A percentile compares a stretch with the other conserved stretches of the same genome.
These are phyloP conservation scores for Emericellopsis cladophorae DNA, from an alignment of 2,329 filamentous ascomycete species.

Conservation along the genomic window DNA sequence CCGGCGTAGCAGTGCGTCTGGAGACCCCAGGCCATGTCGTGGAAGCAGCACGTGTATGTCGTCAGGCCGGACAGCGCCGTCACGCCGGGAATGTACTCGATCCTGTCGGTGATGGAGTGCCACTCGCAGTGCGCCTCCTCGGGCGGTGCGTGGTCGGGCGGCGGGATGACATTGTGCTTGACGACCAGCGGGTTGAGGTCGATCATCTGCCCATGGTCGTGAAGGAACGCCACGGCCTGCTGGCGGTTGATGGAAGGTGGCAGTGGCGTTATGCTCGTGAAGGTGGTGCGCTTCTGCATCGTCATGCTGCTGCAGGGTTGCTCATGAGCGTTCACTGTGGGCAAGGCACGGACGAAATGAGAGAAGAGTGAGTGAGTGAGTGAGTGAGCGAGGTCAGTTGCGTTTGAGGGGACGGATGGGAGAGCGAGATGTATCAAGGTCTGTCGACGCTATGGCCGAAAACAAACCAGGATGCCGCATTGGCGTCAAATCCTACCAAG, in stretches of 20 bases:
- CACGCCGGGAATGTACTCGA: conserved; percentile 62
- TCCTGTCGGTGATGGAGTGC: conserved; percentile 70
- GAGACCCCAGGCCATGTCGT: conserved; percentile 58
- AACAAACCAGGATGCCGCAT: too few species aligned
- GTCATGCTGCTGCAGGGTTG: conserved; percentile 6
- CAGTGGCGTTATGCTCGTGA: conserved; percentile 70
- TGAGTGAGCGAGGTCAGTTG: too few species aligned
- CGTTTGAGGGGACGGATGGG: too few species aligned
- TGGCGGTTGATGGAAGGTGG: conserved; percentile 55
- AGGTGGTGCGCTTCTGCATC: conserved; percentile 59
- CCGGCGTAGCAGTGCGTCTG: conserved; percentile 80
- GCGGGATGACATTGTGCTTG: conserved; percentile 53
- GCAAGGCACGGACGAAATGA: conserved; percentile 3
- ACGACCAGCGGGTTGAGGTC: conserved; percentile 76
- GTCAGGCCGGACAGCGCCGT: conserved; percentile 55
- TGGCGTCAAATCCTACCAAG: too few species aligned
- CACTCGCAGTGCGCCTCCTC: conserved; percentile 64
- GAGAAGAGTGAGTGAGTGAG: too few species aligned
- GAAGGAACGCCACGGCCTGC: conserved; percentile 62
- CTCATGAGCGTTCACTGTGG: neutral
- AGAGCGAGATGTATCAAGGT: too few species aligned
- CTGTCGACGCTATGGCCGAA: too few species aligned
- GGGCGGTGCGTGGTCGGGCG: conserved; percentile 50
- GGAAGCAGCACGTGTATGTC: conserved; percentile 69
- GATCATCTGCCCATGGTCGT: conserved; percentile 73